These are phyloP conservation scores for Knoxdaviesia proteae DNA, from an alignment of 2,329 filamentous ascomycete species.

Conservation along the genomic window DNA sequence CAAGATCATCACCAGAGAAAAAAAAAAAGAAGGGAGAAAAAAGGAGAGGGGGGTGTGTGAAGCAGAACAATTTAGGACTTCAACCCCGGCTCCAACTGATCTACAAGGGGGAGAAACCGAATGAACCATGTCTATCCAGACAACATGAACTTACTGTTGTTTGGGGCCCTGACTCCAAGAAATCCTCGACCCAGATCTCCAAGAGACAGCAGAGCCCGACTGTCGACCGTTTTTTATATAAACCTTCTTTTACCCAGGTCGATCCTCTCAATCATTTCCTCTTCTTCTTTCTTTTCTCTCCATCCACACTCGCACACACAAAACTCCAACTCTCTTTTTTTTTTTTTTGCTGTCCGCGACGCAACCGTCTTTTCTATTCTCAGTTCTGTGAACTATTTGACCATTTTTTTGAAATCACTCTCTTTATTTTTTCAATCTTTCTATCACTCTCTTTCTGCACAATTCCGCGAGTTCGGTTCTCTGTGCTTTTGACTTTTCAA, in stretches of 20 bases:
- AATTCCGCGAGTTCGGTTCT: too few species aligned
- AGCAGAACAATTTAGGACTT: neutral
- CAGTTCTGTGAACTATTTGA: slow-evolving; percentile 19
- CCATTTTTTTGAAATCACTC: slow-evolving; percentile 11
- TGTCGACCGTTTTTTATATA: too few species aligned
- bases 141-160: too few species aligned
- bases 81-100: neutral
- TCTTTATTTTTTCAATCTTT: slow-evolving; percentile 5
- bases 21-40: neutral
- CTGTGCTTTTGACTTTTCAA: too few species aligned
- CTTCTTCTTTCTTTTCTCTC: slow-evolving; percentile 5
- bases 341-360: slow-evolving; percentile 6
- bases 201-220: too few species aligned
- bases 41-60: neutral
- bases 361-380: slow-evolving; percentile 7
- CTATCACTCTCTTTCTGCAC: neutral
- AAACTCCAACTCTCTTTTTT: slow-evolving; percentile 8
- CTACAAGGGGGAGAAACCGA: too few species aligned
- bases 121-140: too few species aligned
- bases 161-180: too few species aligned
- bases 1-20: too few species aligned
- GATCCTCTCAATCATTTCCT: neutral
- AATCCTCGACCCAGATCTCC: too few species aligned
- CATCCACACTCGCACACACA: slow-evolving; percentile 4
- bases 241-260: too few species aligned